Base-by-base conservation (phyloP, 352 stramenopile species). In the Globisporangium parvum region DNA sequence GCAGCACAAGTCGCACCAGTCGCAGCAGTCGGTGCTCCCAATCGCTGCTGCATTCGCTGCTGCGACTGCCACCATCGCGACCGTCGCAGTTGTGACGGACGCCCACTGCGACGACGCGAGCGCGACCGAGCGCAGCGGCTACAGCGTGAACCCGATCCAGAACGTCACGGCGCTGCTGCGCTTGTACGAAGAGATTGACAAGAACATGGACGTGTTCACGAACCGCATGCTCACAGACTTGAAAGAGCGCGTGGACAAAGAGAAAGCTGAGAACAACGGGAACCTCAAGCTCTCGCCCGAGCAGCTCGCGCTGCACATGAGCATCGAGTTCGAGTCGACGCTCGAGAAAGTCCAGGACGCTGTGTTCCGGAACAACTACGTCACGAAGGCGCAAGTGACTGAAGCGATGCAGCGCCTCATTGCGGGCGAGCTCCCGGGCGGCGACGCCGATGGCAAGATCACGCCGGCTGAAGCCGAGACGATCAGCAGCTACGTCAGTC, bases 281-380 rank as follows among this genome's bases (percentile, higher is more conserved):
- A 71, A 73, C 20, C 60, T 88, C 17, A 66, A 66, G 52, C 48
- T 87, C 11, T 77, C 78, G 11, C 68, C 78, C 0, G 75, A 91
- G 55, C 80, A 91, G 54, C 76, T 82, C 39, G 83, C 83, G 49
- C 71, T 93, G 3, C 69, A 88, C 41, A 93, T 93, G 83, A 91
- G 80, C 62, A 85, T 91, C 35, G 70, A 72, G 31, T 93, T 93
- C 51, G 83, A 93, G 63, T 75, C 70, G 11, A 86, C 81, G 59
- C 69, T 93, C 9, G 77, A 88, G 55, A 85, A 82, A 59, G 83
- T 93, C 40, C 83, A 93, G 60, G 80, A 90, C 62, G 78, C 80
- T 0, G 83, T 93, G 14, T 93, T 93, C 53, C 77, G 80, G 42
- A 91, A 93, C 64, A 82, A 93, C 58, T 85, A 89, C 65, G 78